A percentile compares a stretch with the other conserved stretches of the same genome.
Evolutionary conservation across 331 rosid species (phyloP).

Genomic region (Saraca asoca): DNA sequence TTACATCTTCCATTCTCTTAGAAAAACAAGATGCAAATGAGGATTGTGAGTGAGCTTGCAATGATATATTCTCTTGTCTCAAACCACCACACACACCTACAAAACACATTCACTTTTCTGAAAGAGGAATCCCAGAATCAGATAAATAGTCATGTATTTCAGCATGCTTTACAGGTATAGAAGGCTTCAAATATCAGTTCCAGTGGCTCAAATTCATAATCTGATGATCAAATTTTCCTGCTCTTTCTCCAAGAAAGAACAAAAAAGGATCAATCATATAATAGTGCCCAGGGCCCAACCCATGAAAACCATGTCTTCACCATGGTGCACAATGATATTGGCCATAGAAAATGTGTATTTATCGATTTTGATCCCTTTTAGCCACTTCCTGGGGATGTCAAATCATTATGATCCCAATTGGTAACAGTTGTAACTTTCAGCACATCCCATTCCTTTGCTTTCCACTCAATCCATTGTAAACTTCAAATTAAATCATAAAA

Average conservation of each 20-base stretch:
- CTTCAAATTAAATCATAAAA: not conserved
- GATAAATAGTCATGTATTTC: too few species aligned
- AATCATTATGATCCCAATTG: too few species aligned
- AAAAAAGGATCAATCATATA: too few species aligned
- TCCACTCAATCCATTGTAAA: not conserved
- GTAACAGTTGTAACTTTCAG: not conserved
- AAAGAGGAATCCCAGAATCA: not conserved
- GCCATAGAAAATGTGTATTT: not conserved
- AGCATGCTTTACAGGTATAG: not conserved
- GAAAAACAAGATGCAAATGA: slow-evolving; percentile 34
- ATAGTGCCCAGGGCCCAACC: too few species aligned
- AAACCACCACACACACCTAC: slow-evolving; percentile 39
- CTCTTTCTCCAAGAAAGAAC: too few species aligned
- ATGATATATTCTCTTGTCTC: slow-evolving; percentile 29
- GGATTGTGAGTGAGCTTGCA: slow-evolving; percentile 27
- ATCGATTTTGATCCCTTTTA: not conserved
- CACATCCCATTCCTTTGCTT: not conserved
- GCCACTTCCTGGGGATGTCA: not conserved
- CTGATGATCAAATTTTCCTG: not conserved
- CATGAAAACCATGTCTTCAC: too few species aligned
- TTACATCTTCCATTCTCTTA: slow-evolving; percentile 46
- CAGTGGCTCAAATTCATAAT: not conserved
- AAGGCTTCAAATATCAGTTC: not conserved
- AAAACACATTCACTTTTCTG: slow-evolving; percentile 22
- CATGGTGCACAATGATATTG: not conserved